phyloP scores from a whole-genome alignment of 2,329 filamentous ascomycete genomes.

The Didymella glomerata region DNA sequence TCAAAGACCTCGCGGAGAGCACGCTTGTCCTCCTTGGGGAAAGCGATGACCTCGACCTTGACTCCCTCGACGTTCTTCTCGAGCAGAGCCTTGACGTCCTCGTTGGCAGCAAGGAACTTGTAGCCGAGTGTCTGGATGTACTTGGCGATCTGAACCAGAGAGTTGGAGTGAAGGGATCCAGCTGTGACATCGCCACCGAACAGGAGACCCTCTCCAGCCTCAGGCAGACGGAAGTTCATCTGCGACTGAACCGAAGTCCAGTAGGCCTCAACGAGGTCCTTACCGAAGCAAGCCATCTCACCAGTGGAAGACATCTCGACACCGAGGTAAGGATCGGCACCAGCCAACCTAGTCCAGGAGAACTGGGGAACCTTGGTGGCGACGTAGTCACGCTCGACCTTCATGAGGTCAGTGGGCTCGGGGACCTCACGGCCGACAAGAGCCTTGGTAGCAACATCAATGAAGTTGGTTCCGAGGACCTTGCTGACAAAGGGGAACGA shows the following conservation, averaged over 20 bases:
- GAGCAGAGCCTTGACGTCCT: conserved; percentile 82
- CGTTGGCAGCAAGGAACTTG: conserved; percentile 88
- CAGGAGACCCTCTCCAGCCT: conserved; percentile 92
- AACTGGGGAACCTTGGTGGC: conserved; percentile 99
- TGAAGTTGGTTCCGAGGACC: conserved; percentile 95
- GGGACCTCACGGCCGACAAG: conserved; percentile 87
- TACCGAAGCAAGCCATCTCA: conserved; percentile 99
- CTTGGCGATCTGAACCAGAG: conserved; percentile 81
- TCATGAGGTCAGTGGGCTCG: conserved; percentile 87
- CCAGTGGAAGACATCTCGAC: conserved; percentile 98
- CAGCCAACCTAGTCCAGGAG: conserved; percentile 97
- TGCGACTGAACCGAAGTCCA: conserved; percentile 95
- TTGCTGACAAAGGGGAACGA: conserved; percentile 99
- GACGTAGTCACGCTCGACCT: conserved; percentile 85
- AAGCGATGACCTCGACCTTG: conserved; percentile 88
- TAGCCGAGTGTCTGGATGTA: conserved; percentile 89
- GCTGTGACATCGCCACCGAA: conserved; percentile 81
- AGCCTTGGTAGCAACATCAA: conserved; percentile 92
- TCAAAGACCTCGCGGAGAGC: conserved; percentile 93
- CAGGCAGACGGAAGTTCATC: conserved; percentile 98
- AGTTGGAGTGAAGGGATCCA: conserved; percentile 60
- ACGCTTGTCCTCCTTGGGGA: conserved; percentile 95
- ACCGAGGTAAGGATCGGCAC: conserved; percentile 95
- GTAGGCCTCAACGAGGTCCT: conserved; percentile 94
- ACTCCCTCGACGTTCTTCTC: conserved; percentile 75